Evolutionary conservation across 306 rosid species (phyloP), one percentile per base, ranked within the genome.

Genomic region (Trifolium pratense): DNA sequence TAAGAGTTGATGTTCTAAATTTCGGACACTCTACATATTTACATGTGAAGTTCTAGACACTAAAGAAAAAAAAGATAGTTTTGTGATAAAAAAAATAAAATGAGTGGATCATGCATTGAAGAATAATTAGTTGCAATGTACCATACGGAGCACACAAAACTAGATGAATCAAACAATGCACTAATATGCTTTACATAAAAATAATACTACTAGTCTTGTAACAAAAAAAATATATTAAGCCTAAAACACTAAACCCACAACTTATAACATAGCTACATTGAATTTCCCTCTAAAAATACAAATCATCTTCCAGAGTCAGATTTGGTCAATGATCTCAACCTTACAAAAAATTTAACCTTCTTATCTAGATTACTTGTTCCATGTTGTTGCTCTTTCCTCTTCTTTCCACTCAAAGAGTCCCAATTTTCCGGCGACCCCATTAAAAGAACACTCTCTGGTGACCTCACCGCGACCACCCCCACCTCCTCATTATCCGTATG

Each of bases 341-440:
- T 87, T 16, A 87, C 98, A 2, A 92, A 85, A 71, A 92, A 86
- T 67, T 90, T 92, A 46, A 77, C 83, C 75, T 87, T 92, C 68
- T 87, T 86, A 4, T 88, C 96, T 63, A 80, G 26, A 1, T 68
- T 49, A 5, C 58, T 32, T 1, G 82, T 16, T 55, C 71, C 85
- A 26, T 79, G 29, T 0, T 43, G 56, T 7, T 72, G 63, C 23
- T 83, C 90, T 72, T 82, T 88, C 65, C 86, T 85, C 86, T 83
- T 92, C 82, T 71, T 84, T 31, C 80, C 85, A 18, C 62, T 82
- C 66, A 86, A 75, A 26, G 77, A 76, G 18, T 84, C 92, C 93
- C 96, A 92, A 53, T 87, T 85, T 48, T 90, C 94, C 70, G 98
- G 98, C 17, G 96, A 88, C 14, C 89, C 94, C 81, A 84, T 86